Evolutionary conservation across 2,329 filamentous ascomycete species (phyloP).

Genomic region (Colletotrichum incanum): DNA sequence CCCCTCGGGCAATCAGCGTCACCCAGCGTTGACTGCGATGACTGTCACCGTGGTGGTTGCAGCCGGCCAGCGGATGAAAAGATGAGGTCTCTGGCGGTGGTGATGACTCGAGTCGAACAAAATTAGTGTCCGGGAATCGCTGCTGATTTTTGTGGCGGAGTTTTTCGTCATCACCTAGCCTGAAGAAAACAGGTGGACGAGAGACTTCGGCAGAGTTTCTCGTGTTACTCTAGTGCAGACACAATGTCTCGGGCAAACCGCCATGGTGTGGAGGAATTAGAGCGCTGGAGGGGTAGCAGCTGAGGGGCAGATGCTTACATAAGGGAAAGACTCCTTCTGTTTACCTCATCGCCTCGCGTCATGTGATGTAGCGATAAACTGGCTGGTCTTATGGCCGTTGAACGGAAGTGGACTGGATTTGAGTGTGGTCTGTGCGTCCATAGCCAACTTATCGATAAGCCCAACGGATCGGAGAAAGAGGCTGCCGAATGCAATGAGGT

Average conservation of each 20-base stretch:
- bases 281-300: constrained; percentile 1
- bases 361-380: background rate
- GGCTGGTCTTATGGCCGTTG: background rate
- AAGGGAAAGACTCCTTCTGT: background rate
- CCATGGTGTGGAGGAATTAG: constrained; percentile 20
- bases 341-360: background rate
- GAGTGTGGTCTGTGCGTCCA: constrained; percentile 24
- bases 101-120: constrained; percentile 17
- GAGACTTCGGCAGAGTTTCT: constrained; percentile 29
- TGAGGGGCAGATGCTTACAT: background rate
- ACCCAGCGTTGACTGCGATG: constrained; percentile 24
- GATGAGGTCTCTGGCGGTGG: constrained; percentile 6
- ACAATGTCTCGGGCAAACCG: constrained; percentile 40
- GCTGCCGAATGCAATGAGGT: constrained; percentile 16
- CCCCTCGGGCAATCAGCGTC: constrained; percentile 29
- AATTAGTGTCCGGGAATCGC: constrained; percentile 10
- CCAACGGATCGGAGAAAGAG: constrained; percentile 40
- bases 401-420: background rate
- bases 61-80: constrained; percentile 6
- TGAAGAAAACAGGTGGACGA: constrained; percentile 38
- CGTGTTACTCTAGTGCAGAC: constrained; percentile 37
- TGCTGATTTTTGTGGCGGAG: constrained; percentile 36
- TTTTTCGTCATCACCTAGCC: constrained; percentile 25
- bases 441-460: constrained; percentile 30
- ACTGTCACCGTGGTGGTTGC: constrained; percentile 33